Evolutionary conservation across 2,329 filamentous ascomycete genomes (phyloP).

Genomic region (Paecilomyces dactylethromorphus): DNA sequence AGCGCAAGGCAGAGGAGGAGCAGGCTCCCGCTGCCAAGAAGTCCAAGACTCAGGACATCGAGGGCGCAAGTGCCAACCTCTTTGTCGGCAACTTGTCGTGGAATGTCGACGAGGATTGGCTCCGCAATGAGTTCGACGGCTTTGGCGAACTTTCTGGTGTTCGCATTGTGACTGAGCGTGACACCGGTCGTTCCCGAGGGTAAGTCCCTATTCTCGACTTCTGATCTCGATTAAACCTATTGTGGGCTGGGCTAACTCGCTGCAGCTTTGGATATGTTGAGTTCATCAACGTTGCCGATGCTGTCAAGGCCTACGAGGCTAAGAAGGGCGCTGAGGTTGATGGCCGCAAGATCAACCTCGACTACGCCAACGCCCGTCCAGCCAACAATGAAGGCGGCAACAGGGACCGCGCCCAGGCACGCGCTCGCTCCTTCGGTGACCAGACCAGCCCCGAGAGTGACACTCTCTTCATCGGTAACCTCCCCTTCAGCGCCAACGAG

Average conservation of each 20-base stretch:
- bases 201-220: conserved; percentile 26
- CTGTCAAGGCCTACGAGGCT: conserved; percentile 64
- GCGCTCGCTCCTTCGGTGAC: conserved; percentile 62
- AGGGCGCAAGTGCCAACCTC: conserved; percentile 52
- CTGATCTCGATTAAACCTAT: background rate
- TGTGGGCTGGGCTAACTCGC: conserved; percentile 5
- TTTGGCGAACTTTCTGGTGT: conserved; percentile 67
- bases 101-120: conserved; percentile 78
- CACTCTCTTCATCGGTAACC: conserved; percentile 87
- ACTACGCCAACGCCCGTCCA: conserved; percentile 65
- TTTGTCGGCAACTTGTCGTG: conserved; percentile 89
- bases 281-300: conserved; percentile 62
- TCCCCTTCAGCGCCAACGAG: conserved; percentile 77
- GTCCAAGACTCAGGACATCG: conserved; percentile 50
- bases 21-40: conserved; percentile 47
- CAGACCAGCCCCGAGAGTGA: conserved; percentile 71
- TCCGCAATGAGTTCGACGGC: conserved; percentile 72
- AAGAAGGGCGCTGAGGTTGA: conserved; percentile 72
- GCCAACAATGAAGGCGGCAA: conserved; percentile 54
- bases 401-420: conserved; percentile 52
- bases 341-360: conserved; percentile 68
- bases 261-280: conserved; percentile 81
- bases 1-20: conserved; percentile 45
- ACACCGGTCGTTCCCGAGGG: conserved; percentile 76
- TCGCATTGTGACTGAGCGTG: conserved; percentile 78